Conservation (phyloP, 2,329 filamentous ascomycete species). For the Cytospora schulzeri region DNA sequence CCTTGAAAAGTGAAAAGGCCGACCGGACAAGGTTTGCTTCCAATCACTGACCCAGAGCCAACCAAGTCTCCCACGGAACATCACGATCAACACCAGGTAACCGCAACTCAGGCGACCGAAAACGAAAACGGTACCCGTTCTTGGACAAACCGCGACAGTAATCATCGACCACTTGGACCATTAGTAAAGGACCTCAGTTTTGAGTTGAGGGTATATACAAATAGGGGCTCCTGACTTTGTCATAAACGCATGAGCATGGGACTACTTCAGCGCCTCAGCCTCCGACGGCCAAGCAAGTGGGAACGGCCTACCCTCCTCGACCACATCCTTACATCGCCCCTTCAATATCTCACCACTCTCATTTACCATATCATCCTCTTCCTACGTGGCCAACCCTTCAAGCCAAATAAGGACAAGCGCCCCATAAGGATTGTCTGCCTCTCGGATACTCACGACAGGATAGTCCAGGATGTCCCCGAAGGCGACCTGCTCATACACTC, state of each 20-base stretch:
- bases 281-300: constrained; percentile 52
- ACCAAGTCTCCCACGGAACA: not conserved
- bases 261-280: constrained; percentile 47
- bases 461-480: constrained; percentile 61
- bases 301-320: constrained; percentile 58
- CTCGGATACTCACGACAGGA: constrained; percentile 80
- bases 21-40: not conserved
- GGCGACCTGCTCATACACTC: constrained; percentile 90
- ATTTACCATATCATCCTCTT: constrained; percentile 66
- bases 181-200: not conserved
- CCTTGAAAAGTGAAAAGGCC: not conserved
- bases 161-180: not conserved
- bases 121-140: not conserved
- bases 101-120: not conserved
- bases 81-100: not conserved
- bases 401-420: constrained; percentile 52
- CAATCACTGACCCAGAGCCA: not conserved
- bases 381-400: constrained; percentile 68
- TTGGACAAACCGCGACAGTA: no score
- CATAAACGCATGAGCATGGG: constrained; percentile 42
- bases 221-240: not conserved
- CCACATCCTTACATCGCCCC: constrained; percentile 67
- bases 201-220: not conserved
- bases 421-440: constrained; percentile 80
- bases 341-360: constrained; percentile 63